These are phyloP conservation scores for Allium fistulosum DNA, from an alignment of 106 monocot genomes.

Conservation along the genomic window DNA sequence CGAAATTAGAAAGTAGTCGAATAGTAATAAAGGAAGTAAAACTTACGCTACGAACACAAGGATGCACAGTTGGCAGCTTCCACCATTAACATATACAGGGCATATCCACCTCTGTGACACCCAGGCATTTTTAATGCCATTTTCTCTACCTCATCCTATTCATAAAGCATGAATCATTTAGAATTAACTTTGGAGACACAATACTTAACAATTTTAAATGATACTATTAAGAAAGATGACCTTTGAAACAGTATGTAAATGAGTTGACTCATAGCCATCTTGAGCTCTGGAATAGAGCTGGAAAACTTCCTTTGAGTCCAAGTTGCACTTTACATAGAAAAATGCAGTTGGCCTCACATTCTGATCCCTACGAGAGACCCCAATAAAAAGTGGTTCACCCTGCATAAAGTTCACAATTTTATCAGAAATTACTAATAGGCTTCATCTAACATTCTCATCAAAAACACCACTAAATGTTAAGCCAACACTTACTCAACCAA, in stretches of 20 bases:
- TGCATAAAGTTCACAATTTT: constrained; percentile 13
- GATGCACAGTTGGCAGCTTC: background rate
- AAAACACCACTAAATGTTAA: too few relatives aligned
- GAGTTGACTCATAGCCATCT: constrained; percentile 93
- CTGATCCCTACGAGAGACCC: constrained; percentile 58
- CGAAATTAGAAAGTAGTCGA: too few relatives aligned
- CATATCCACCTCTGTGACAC: constrained; percentile 83
- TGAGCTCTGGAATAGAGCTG: constrained; percentile 69
- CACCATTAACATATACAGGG: constrained; percentile 63
- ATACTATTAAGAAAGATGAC: constrained; percentile 20
- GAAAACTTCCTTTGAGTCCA: constrained; percentile 46
- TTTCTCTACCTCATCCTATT: constrained; percentile 51
- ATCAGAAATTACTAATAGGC: too few relatives aligned
- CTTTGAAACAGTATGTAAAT: constrained; percentile 51
- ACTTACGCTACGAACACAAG: constrained; percentile 1
- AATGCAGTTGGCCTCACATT: constrained; percentile 94
- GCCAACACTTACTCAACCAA: too few relatives aligned
- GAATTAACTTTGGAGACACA: background rate
- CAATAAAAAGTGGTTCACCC: constrained; percentile 83
- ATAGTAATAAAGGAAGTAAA: background rate
- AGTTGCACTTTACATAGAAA: constrained; percentile 66
- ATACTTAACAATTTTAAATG: background rate
- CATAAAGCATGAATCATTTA: background rate
- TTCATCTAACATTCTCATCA: too few relatives aligned
- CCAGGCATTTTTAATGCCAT: constrained; percentile 71